Percentiles rank a stretch among this genome's conserved stretches.
phyloP scores from a whole-genome alignment of 306 rosid genomes.

The Cotoneaster glaucophyllus region DNA sequence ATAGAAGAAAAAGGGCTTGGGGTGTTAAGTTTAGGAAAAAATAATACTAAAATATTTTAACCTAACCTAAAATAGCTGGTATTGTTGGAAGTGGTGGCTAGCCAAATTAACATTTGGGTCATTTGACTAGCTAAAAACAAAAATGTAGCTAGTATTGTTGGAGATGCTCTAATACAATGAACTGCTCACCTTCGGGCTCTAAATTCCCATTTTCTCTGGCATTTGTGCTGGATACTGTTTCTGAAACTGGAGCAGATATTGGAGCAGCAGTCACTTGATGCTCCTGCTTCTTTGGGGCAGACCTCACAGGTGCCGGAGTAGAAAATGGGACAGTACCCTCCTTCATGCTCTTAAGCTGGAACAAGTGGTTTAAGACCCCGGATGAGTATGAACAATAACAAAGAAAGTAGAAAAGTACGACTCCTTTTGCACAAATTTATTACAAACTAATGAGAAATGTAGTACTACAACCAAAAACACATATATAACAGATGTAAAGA shows the following conservation, averaged over 20 bases:
- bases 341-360: slow-evolving; percentile 57
- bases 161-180: background rate
- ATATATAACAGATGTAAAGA: background rate
- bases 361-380: background rate
- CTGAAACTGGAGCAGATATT: slow-evolving; percentile 27
- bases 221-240: slow-evolving; percentile 26
- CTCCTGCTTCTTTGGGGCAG: slow-evolving; percentile 41
- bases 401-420: background rate
- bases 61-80: too few species aligned
- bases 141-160: too few species aligned
- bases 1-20: too few species aligned
- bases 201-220: slow-evolving; percentile 37
- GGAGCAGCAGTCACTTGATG: slow-evolving; percentile 35
- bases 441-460: background rate
- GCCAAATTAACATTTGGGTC: too few species aligned
- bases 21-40: too few species aligned
- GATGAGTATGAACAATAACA: background rate
- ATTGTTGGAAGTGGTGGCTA: too few species aligned
- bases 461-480: background rate
- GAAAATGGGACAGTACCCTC: slow-evolving; percentile 32
- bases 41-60: too few species aligned
- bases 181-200: slow-evolving; percentile 56
- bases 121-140: too few species aligned
- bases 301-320: slow-evolving; percentile 27
- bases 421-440: background rate